Base-by-base conservation (phyloP, 1,284 basidiomycete species). In the Megacollybia platyphylla region DNA sequence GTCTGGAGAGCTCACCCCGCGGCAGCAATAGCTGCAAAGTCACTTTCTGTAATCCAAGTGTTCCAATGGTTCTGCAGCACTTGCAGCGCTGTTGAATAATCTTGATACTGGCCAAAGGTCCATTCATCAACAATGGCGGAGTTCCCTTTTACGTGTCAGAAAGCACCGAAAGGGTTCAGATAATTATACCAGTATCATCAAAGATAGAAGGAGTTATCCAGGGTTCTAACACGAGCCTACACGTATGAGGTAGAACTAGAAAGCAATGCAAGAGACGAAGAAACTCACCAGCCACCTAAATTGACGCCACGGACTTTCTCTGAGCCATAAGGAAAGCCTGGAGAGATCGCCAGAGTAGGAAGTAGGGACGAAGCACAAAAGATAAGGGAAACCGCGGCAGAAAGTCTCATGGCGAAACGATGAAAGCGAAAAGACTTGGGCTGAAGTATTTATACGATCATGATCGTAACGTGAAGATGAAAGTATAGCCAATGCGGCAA, bases 171-270 rank as follows among this genome's bases (percentile, higher is more conserved):
- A n/a, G 2, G 11, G 11, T 11, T n/a, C 4, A 39, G n/a, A 8
- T 10, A 15, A 41, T 8, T 9, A 9, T 13, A 35, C 5, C 79
- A 0, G 87, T 89, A 53, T 72, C 67, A 50, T 89, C 83, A 54
- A 92, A 97, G n/a, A 93, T 57, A 39, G 79, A 84, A 9, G 89
- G 89, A 0, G 84, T 88, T 49, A 88, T 86, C 83, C 84, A 89
- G 13, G 87, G 84, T 34, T 32, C 27, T n/a, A 13, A 9, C 15
- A 39, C 39, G 24, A 39, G 36, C 32, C 30, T 43, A 29, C 9
- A 40, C 20, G 38, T 43, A 20, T 15, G 1, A 36, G 30, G 5
- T 13, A 38, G 5, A 24, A 42, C 5, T 2, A 4, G 20, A 3
- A 24, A 24, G 32, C 29, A 24, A 28, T 13, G n/a, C 2, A 49